Base-by-base conservation (phyloP, 805 yeast genomes). In the Ogataea zsoltii region DNA sequence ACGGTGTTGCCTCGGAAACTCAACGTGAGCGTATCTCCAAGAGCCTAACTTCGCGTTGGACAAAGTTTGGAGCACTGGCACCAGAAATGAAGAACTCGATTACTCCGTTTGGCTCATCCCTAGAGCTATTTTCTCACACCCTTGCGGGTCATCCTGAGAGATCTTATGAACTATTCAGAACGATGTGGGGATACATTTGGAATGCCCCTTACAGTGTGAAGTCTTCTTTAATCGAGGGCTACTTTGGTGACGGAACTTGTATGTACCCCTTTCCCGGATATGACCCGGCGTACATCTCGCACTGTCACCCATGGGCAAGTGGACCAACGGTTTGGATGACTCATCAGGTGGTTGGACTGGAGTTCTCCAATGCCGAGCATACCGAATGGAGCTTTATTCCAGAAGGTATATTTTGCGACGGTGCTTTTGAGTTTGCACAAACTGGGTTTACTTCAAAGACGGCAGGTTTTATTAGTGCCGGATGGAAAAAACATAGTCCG, bases 111-210 rank as follows among this genome's bases (percentile, higher is more conserved):
- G 40, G 40, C 6, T 37, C 40, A 2, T 37, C 40, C 7, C 23
- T 37, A 4, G 40, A 37, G 25, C 40, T 37, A 7, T 28, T 37
- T n/a, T 25, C 40, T 13, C 40, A 37, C 21, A 37, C 40, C 10
- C 15, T 37, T 3, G 19, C 40, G 2, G 40, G 40, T 14, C 40
- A 37, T 13, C 25, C 40, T 3, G 40, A 37, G n/a, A 28, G 40
- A 11, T 37, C 40, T 9, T 37, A 37, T 25, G 40, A 37, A 23
- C 21, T 37, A 15, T 37, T 37, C 32, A n/a, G 40, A n/a, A 37
- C 40, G 21, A 37, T 37, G 40, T 37, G 40, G 40, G 40, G 40
- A 12, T 37, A 37, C 32, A 37, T 37, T 2, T 37, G 40, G 40
- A 37, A 37, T 16, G 31, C 40, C 3, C 40, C 40, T 3, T 37